Evolutionary conservation across 140 eudicot genomes (phyloP).

Genomic region (Oenanthe javanica): DNA sequence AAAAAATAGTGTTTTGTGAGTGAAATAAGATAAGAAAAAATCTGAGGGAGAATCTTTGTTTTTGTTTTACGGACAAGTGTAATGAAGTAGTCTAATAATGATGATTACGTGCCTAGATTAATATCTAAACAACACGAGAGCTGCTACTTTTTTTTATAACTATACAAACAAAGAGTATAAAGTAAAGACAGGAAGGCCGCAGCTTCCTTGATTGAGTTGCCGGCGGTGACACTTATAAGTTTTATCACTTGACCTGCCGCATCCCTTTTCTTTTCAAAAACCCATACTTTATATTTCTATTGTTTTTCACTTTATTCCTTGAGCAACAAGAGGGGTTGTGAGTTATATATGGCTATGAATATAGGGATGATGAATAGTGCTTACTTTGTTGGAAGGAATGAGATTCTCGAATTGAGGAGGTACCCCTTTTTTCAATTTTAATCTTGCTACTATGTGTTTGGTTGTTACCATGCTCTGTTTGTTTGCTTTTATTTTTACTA

Average conservation of each 20-base stretch:
- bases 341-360: conserved; percentile 48
- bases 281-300: no score
- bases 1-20: no score
- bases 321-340: no score
- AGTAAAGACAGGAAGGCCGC: not conserved
- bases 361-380: conserved; percentile 99
- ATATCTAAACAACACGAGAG: not conserved
- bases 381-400: conserved; percentile 90
- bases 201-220: not conserved
- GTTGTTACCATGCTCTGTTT: no score
- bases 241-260: not conserved
- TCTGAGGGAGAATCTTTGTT: no score
- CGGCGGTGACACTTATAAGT: not conserved
- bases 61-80: no score
- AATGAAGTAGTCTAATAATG: not conserved
- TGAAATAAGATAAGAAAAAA: no score
- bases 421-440: conserved; percentile 4
- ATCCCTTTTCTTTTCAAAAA: not conserved
- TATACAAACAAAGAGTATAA: no score
- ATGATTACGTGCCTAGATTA: not conserved
- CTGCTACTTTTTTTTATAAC: not conserved
- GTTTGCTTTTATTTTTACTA: no score
- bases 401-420: conserved; percentile 92
- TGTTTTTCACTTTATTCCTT: no score
- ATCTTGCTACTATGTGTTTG: no score